These are phyloP conservation scores for Penicillium vulpinum DNA, from an alignment of 2,329 filamentous ascomycete genomes.

Conservation along the genomic window DNA sequence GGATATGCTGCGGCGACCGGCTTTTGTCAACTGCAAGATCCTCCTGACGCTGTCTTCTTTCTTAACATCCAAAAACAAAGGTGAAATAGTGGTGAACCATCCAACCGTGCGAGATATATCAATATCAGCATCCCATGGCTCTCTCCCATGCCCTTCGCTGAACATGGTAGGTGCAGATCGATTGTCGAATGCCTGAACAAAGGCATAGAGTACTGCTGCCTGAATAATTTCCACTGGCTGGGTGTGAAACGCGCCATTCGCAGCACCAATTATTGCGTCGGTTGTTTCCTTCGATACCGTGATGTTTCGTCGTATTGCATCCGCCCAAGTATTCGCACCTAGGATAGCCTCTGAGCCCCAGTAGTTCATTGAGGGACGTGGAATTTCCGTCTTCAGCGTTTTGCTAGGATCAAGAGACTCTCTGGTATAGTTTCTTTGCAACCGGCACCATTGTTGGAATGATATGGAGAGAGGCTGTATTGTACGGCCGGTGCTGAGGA, in stretches of 20 bases:
- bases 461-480: constrained; percentile 3
- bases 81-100: constrained; percentile 61
- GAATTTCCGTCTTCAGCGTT: constrained; percentile 2
- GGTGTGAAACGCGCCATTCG: constrained; percentile 14
- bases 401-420: not conserved
- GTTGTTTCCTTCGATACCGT: not conserved
- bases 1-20: constrained; percentile 45
- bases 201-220: constrained; percentile 57
- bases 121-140: constrained; percentile 47
- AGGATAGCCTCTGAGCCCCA: not conserved
- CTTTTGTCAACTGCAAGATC: not conserved
- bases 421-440: constrained; percentile 4
- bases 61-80: constrained; percentile 22
- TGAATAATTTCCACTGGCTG: constrained; percentile 29
- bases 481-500: constrained; percentile 2
- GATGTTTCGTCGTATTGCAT: not conserved
- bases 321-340: not conserved
- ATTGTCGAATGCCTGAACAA: constrained; percentile 57
- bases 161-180: constrained; percentile 53
- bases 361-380: constrained; percentile 2
- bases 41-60: not conserved
- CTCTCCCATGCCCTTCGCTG: constrained; percentile 39
- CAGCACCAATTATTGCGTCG: constrained; percentile 4
- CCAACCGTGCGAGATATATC: constrained; percentile 60
- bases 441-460: constrained; percentile 21